Percentiles rank a stretch among this genome's conserved stretches.
These are phyloP conservation scores for Kazachstania sp. DNA, from an alignment of 1,139 yeast species.

Conservation along the genomic window DNA sequence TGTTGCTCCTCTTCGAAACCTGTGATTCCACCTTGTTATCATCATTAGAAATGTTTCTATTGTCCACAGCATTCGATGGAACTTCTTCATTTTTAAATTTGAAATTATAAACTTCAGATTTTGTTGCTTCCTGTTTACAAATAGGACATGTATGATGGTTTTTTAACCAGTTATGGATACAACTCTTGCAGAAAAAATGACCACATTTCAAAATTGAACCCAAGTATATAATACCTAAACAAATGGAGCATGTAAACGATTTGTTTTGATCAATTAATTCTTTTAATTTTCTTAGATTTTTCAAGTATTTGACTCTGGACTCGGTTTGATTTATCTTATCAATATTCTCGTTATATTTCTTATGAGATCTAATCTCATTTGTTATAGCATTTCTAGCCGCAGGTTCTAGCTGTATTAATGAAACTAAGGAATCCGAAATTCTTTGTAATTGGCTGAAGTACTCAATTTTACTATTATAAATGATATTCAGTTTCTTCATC, in stretches of 20 bases:
- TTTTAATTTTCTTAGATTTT: slow-evolving; percentile 36
- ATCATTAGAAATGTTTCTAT: neutral
- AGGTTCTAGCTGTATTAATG: slow-evolving; percentile 22
- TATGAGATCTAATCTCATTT: slow-evolving; percentile 19
- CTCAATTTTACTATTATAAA: slow-evolving; percentile 69
- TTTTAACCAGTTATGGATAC: slow-evolving; percentile 65
- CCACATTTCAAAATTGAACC: slow-evolving; percentile 87
- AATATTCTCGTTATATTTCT: slow-evolving; percentile 12
- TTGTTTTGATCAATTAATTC: slow-evolving; percentile 21
- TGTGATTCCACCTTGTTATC: neutral
- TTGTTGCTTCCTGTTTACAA: slow-evolving; percentile 53
- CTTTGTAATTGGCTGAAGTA: slow-evolving; percentile 80
- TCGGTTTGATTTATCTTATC: slow-evolving; percentile 35
- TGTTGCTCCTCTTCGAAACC: neutral
- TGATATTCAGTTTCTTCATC: slow-evolving; percentile 47
- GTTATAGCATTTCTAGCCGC: slow-evolving; percentile 18
- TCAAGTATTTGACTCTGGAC: slow-evolving; percentile 55
- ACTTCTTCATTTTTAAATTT: slow-evolving; percentile 16
- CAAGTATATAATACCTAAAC: slow-evolving; percentile 56
- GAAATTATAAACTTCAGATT: slow-evolving; percentile 38
- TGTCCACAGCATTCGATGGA: no score
- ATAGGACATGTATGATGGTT: slow-evolving; percentile 59
- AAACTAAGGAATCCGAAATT: slow-evolving; percentile 65
- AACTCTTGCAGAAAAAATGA: slow-evolving; percentile 75
- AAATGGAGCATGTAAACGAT: slow-evolving; percentile 55